These are phyloP conservation scores for Brassica hybrid DNA, from an alignment of 441 rosid species.

Conservation along the genomic window DNA sequence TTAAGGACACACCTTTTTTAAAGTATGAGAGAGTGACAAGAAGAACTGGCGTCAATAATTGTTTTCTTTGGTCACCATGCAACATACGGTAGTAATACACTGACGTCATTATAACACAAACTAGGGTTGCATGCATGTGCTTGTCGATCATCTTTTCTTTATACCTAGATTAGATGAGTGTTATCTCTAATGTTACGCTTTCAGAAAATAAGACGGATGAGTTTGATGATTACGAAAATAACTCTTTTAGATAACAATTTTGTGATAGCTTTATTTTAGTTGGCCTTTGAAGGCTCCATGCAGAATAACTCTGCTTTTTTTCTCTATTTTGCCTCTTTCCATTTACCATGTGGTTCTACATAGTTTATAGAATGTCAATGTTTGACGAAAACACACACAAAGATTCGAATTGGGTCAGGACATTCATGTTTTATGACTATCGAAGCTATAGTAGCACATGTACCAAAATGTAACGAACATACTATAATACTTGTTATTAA, in stretches of 20 bases:
- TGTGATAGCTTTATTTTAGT: not conserved
- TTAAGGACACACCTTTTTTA: not conserved
- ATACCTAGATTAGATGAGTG: not conserved
- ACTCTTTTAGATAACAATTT: too few relatives aligned
- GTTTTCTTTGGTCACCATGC: constrained; percentile 2
- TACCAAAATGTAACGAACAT: constrained; percentile 6
- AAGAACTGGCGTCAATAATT: not conserved
- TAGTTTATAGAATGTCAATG: not conserved
- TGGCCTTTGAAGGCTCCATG: not conserved
- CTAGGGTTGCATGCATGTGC: constrained; percentile 7
- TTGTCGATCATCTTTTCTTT: not conserved
- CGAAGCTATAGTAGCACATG: constrained; percentile 35
- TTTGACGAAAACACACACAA: not conserved
- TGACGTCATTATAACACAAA: constrained; percentile 1
- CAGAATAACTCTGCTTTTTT: not conserved
- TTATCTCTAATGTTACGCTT: not conserved
- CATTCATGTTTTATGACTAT: constrained; percentile 17
- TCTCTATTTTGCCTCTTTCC: not conserved
- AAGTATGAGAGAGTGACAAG: not conserved
- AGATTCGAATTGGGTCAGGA: not conserved
- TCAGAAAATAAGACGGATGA: not conserved
- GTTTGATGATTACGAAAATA: not conserved
- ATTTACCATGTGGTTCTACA: not conserved
- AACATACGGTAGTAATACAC: not conserved
- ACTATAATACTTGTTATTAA: constrained; percentile 3